Conservation (phyloP, 2,329 filamentous ascomycete genomes). For the Talaromyces verruculosus region DNA sequence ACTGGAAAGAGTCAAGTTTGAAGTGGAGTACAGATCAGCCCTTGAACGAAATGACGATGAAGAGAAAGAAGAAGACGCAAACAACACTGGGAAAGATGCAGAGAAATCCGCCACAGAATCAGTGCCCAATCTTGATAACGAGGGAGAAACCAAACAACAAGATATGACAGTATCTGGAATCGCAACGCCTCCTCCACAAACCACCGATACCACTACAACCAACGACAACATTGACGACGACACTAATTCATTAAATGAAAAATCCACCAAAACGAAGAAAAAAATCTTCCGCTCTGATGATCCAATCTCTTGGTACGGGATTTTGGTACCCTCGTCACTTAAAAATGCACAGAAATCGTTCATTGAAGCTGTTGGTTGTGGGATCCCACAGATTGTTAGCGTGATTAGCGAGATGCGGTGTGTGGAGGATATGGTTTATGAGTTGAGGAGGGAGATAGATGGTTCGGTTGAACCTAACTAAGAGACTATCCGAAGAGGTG, state of each 20-base stretch:
- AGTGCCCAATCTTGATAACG: background rate
- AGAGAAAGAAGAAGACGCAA: slow-evolving; percentile 14
- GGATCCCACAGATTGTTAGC: slow-evolving; percentile 40
- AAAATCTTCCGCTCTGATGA: slow-evolving; percentile 37
- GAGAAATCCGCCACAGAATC: background rate
- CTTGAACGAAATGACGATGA: background rate
- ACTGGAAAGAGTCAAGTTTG: background rate
- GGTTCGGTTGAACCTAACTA: background rate
- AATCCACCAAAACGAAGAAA: slow-evolving; percentile 23
- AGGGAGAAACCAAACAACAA: background rate
- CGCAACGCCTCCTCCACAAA: slow-evolving; percentile 6
- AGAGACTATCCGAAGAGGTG: background rate
- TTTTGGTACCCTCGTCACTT: slow-evolving; percentile 47
- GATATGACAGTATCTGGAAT: background rate
- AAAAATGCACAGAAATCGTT: slow-evolving; percentile 48
- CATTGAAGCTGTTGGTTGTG: slow-evolving; percentile 37
- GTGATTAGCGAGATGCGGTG: slow-evolving; percentile 42
- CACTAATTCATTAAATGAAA: background rate
- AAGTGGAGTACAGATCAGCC: slow-evolving; percentile 17
- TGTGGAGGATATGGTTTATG: slow-evolving; percentile 42
- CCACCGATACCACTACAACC: slow-evolving; percentile 13
- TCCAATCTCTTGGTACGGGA: slow-evolving; percentile 52
- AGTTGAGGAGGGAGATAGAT: slow-evolving; percentile 30
- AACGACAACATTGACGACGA: slow-evolving; percentile 11
- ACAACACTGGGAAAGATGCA: slow-evolving; percentile 4